Evolutionary conservation across 768 basidiomycete genomes (phyloP), one percentile per base, ranked within the genome.

Genomic region (Termitomyces sp.): DNA sequence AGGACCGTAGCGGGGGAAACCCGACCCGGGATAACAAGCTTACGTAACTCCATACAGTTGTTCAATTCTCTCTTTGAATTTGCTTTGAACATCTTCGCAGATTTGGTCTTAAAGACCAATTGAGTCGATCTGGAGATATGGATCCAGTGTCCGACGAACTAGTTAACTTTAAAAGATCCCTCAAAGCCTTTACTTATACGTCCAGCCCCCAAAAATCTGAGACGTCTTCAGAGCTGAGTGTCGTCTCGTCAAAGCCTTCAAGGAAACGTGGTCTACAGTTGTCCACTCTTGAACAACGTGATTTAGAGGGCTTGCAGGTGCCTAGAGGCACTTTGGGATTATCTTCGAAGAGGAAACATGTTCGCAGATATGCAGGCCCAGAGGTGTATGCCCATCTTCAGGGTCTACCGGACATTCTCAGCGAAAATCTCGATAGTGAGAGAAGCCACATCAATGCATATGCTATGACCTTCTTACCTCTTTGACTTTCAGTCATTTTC

Each of bases 401-500:
- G 19, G 66, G 63, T 12, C 60, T 89, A 11, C 72, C 72, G 2
- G 88, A 90, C 64, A 69, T 79, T 61, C 62, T 90, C 14, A 65
- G 67, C 19, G 62, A 71, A 30, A 76, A 72, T 22, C 74, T 90
- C 2, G 84, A 89, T 51, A 75, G 88, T 89, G 37, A 50, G 60
- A 44, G 73, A 60, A 30, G 30, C 32, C 45, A 9, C 21, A 28
- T 51, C 12, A 38, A 19, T 46, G 1, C n/a, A 2, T 14, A 54
- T 24, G 9, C 7, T 9, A 32, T 9, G 6, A 8, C 9, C 12
- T 30, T 43, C 40, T 44, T 34, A 34, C 41, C 30, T 24, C 9
- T 35, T 44, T n/a, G n/a, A n/a, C 15, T 12, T 37, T 0, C 37
- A 93, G 90, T 93, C 22, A 60, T 92, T 14, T 91, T 93, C 60